A percentile compares a stretch with the other conserved stretches of the same genome.
Conservation (phyloP, 2,329 filamentous ascomycete species). For the Parasarocladium wereldwijsianum region DNA sequence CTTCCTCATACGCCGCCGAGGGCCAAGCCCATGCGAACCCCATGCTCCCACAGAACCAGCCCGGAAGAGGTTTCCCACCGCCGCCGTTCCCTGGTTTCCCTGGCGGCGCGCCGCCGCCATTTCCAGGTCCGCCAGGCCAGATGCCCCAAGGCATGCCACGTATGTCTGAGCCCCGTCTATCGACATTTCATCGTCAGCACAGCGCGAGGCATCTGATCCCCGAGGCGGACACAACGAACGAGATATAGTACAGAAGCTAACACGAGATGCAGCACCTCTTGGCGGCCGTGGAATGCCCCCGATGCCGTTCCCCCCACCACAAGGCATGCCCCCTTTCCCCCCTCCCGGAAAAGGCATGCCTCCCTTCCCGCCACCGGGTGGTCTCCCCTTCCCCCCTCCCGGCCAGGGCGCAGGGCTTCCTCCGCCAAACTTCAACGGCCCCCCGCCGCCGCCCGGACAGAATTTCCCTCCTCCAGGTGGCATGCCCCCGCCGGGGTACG, state of each 20-base stretch:
- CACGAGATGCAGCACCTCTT: constrained; percentile 27
- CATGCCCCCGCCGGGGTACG: constrained; percentile 18
- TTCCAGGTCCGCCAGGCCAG: constrained; percentile 30
- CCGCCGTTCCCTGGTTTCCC: constrained; percentile 51
- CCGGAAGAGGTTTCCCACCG: constrained; percentile 31
- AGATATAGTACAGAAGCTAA: no score
- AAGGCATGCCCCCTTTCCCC: constrained; percentile 9
- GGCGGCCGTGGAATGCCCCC: constrained; percentile 19
- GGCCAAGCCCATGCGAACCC: constrained; percentile 78
- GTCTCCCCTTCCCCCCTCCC: constrained; percentile 13
- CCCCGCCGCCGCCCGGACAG: constrained; percentile 23
- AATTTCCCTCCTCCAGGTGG: constrained; percentile 24
- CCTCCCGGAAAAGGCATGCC: constrained; percentile 12
- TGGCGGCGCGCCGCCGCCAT: constrained; percentile 44
- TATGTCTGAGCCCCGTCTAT: constrained; percentile 41
- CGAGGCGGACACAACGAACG: no score
- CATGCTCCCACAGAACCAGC: constrained; percentile 60
- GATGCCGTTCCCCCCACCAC: constrained; percentile 8
- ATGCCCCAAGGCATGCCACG: constrained; percentile 32
- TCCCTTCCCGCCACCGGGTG: constrained; percentile 15
- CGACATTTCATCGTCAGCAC: neutral
- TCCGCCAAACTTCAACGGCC: constrained; percentile 28
- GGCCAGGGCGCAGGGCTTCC: constrained; percentile 8
- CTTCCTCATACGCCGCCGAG: constrained; percentile 85
- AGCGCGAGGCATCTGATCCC: neutral